Evolutionary conservation across 106 monocot genomes (phyloP).

Genomic region (Allium fistulosum): DNA sequence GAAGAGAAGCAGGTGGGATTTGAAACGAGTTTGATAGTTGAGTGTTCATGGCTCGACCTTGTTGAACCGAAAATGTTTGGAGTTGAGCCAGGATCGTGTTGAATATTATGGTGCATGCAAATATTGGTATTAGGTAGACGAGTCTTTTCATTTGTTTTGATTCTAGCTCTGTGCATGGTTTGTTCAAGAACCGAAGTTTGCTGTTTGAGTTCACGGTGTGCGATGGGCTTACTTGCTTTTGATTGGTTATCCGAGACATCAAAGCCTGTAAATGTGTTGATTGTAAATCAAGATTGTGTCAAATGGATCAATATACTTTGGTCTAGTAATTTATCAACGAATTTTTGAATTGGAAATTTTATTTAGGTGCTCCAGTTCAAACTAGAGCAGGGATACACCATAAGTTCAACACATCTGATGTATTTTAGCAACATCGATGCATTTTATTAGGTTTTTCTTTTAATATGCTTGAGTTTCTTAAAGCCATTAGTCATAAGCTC

Average conservation of each 20-base stretch:
- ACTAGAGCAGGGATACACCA: no score
- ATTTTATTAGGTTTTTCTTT: no score
- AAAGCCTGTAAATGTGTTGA: conserved; percentile 39
- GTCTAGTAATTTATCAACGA: no score
- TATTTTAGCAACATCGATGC: no score
- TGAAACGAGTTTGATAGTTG: conserved; percentile 20
- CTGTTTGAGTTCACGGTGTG: conserved; percentile 2
- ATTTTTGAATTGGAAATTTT: no score
- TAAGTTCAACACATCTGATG: no score
- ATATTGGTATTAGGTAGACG: conserved; percentile 72
- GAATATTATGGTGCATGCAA: conserved; percentile 85
- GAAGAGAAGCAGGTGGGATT: conserved; percentile 73
- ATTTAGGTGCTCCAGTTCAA: no score
- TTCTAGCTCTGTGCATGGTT: conserved; percentile 53
- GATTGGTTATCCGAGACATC: conserved; percentile 53
- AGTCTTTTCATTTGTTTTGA: conserved; percentile 68
- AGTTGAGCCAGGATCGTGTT: conserved; percentile 86
- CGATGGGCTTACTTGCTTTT: conserved; percentile 75
- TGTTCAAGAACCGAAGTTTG: conserved; percentile 66
- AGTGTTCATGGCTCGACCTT: conserved; percentile 66
- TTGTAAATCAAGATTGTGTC: background rate
- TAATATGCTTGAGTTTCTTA: no score
- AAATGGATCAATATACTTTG: background rate
- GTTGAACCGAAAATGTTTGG: conserved; percentile 86
- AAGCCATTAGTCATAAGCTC: no score